These are phyloP conservation scores for Schizophyllum commune DNA, from an alignment of 1,284 basidiomycete species.

Conservation along the genomic window DNA sequence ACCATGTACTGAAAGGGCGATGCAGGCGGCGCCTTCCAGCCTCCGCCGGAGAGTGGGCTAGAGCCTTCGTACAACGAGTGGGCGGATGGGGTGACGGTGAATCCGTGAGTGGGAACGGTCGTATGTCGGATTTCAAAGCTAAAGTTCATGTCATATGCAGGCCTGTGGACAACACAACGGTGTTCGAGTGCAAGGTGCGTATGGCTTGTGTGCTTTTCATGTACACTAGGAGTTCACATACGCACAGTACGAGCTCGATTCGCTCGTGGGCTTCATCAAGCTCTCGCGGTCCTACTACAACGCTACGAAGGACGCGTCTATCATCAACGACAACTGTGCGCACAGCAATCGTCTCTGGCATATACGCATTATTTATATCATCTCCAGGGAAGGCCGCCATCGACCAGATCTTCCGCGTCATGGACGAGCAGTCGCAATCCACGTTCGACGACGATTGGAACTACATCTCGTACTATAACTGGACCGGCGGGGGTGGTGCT, in stretches of 20 bases:
- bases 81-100: slow-evolving; percentile 16
- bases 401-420: slow-evolving; percentile 65
- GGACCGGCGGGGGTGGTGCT: slow-evolving; percentile 62
- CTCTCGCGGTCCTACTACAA: slow-evolving; percentile 66
- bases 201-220: background rate
- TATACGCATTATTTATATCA: background rate
- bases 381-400: slow-evolving; percentile 59
- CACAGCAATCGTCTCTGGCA: slow-evolving; percentile 21
- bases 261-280: slow-evolving; percentile 55
- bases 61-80: slow-evolving; percentile 8
- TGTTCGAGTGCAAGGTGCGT: slow-evolving; percentile 53
- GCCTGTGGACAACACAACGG: slow-evolving; percentile 40
- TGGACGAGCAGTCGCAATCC: slow-evolving; percentile 66
- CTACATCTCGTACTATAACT: slow-evolving; percentile 71
- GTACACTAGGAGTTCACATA: too few species aligned
- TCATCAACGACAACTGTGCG: slow-evolving; percentile 64
- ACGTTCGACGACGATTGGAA: slow-evolving; percentile 66
- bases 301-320: slow-evolving; percentile 59
- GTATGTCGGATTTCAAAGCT: background rate
- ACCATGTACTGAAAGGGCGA: slow-evolving; percentile 33
- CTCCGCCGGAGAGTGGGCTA: slow-evolving; percentile 11
- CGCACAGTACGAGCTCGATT: slow-evolving; percentile 49
- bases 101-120: slow-evolving; percentile 40
- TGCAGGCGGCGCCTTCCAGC: slow-evolving; percentile 43
- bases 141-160: slow-evolving; percentile 19